Evolutionary conservation across 2,329 filamentous ascomycete species (phyloP).

Genomic region (Pezicula radicicola): DNA sequence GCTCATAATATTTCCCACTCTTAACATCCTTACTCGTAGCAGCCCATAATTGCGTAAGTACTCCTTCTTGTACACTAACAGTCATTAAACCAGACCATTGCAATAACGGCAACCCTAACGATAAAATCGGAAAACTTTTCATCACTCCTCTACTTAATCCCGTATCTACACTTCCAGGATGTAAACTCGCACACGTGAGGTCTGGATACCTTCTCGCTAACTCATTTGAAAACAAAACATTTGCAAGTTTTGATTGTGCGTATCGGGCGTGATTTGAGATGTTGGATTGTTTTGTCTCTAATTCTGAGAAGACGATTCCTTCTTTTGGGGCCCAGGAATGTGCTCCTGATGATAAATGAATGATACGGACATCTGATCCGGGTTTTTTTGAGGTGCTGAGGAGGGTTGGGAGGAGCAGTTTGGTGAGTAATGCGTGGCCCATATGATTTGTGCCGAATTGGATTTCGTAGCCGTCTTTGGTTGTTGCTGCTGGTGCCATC

Average conservation of each 20-base stretch:
- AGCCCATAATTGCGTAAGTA: slow-evolving; percentile 37
- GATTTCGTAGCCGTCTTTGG: slow-evolving; percentile 42
- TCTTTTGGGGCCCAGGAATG: background rate
- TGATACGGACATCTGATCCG: slow-evolving; percentile 3
- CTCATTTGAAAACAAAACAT: slow-evolving; percentile 37
- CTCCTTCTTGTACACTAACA: slow-evolving; percentile 29
- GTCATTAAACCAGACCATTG: background rate
- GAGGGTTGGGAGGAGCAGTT: slow-evolving; percentile 31
- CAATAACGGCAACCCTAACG: background rate
- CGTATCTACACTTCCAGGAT: slow-evolving; percentile 38
- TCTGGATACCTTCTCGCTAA: slow-evolving; percentile 34
- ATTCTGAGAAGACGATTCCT: slow-evolving; percentile 25
- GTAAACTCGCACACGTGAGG: slow-evolving; percentile 32
- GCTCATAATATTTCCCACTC: slow-evolving; percentile 30
- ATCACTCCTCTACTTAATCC: slow-evolving; percentile 14
- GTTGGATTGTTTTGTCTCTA: slow-evolving; percentile 19
- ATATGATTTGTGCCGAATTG: slow-evolving; percentile 46
- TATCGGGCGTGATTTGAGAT: slow-evolving; percentile 32
- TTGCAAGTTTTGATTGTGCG: slow-evolving; percentile 44
- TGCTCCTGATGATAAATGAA: background rate
- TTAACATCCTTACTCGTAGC: slow-evolving; percentile 19
- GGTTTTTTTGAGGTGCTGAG: slow-evolving; percentile 14
- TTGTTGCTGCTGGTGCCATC: slow-evolving; percentile 27
- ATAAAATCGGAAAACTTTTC: background rate
- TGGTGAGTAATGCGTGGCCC: slow-evolving; percentile 40